Evolutionary conservation across 345 rosid genomes (phyloP).

Genomic region (Balakata baccata): DNA sequence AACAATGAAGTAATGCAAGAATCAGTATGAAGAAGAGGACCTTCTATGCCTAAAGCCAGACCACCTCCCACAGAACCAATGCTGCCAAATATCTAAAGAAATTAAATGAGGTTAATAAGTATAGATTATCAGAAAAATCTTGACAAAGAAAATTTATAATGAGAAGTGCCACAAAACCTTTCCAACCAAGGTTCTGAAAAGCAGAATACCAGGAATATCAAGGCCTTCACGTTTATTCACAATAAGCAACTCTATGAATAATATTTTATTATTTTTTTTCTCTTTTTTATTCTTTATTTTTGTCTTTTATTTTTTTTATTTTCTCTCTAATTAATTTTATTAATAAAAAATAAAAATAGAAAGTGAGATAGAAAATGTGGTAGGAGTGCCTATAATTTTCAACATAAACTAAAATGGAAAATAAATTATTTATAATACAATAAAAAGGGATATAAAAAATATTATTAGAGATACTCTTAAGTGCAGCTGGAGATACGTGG

Average conservation of each 20-base stretch:
- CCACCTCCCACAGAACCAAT: constrained; percentile 99
- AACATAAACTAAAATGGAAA: too few species aligned
- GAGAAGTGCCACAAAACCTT: constrained; percentile 54
- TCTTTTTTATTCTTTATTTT: too few species aligned
- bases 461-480: too few species aligned
- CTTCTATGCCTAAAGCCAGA: constrained; percentile 93
- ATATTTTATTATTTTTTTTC: too few species aligned
- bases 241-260: constrained; percentile 6
- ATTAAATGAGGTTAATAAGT: constrained; percentile 1
- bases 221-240: constrained; percentile 45
- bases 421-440: too few species aligned
- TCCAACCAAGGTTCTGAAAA: constrained; percentile 92
- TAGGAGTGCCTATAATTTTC: too few species aligned
- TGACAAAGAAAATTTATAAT: background rate
- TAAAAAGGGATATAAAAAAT: too few species aligned
- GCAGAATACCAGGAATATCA: constrained; percentile 85
- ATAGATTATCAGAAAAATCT: background rate
- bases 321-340: too few species aligned
- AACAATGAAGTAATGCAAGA: constrained; percentile 98
- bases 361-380: too few species aligned
- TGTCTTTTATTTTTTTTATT: background rate
- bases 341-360: too few species aligned
- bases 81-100: constrained; percentile 83
- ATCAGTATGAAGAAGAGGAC: constrained; percentile 93
- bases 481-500: too few species aligned